These are phyloP conservation scores for Collybiopsis confluens DNA, from an alignment of 768 basidiomycete genomes.

Conservation along the genomic window DNA sequence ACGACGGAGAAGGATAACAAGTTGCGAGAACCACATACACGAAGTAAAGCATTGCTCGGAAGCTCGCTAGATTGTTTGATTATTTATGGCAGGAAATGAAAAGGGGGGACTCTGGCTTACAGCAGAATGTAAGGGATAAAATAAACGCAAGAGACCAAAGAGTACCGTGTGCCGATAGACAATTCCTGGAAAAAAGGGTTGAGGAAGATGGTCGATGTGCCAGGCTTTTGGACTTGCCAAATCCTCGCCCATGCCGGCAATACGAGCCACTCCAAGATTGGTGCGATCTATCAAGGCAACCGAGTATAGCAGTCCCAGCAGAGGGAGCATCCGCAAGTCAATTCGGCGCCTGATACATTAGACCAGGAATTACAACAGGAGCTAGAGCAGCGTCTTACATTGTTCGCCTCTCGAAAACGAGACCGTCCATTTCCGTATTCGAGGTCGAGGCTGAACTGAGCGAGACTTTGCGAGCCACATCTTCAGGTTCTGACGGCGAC, in stretches of 20 bases:
- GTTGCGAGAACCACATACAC: constrained; percentile 9
- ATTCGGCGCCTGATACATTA: constrained; percentile 21
- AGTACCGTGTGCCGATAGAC: constrained; percentile 10
- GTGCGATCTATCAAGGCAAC: constrained; percentile 30
- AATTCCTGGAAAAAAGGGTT: constrained; percentile 4
- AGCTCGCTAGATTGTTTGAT: constrained; percentile 4
- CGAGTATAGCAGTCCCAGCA: constrained; percentile 31
- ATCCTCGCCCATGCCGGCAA: constrained; percentile 33
- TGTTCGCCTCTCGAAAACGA: not conserved
- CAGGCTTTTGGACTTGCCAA: constrained; percentile 17
- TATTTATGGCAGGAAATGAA: not conserved
- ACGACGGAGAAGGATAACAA: constrained; percentile 11
- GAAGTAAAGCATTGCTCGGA: constrained; percentile 10
- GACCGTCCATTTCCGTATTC: not conserved
- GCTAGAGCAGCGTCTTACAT: not conserved
- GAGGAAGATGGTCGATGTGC: not conserved
- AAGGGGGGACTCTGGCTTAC: not conserved
- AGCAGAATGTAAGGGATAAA: constrained; percentile 14
- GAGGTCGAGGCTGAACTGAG: not conserved
- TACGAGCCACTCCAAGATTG: constrained; percentile 30
- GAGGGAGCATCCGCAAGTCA: constrained; percentile 31
- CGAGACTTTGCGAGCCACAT: not conserved
- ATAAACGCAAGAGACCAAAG: constrained; percentile 14
- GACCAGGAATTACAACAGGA: not conserved
- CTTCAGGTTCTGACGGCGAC: not conserved